A percentile compares a stretch with the other conserved stretches of the same genome.
Conservation (phyloP, 2,329 filamentous ascomycete species). For the Aspergillus aculeatus region DNA sequence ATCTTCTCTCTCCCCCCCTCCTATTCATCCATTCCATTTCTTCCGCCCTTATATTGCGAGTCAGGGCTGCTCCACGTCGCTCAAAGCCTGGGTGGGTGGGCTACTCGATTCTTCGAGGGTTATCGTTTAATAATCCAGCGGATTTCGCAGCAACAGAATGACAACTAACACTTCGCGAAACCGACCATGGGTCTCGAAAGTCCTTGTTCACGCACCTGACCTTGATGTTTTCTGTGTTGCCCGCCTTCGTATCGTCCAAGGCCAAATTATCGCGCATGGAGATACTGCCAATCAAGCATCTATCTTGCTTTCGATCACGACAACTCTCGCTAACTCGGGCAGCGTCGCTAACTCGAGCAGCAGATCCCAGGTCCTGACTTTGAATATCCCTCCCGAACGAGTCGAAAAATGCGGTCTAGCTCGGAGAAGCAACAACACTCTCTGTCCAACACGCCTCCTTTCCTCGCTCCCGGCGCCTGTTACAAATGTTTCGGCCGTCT, state of each 20-base stretch:
- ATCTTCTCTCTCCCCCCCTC: conserved; percentile 8
- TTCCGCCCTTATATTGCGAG: conserved; percentile 11
- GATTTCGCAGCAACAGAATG: conserved; percentile 13
- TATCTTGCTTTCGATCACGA: conserved; percentile 18
- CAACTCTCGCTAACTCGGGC: conserved; percentile 19
- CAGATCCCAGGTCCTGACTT: conserved; percentile 18
- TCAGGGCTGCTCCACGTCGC: conserved; percentile 23
- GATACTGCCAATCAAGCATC: conserved; percentile 18
- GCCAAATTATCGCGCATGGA: background rate
- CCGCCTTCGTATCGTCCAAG: conserved; percentile 20
- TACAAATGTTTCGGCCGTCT: conserved; percentile 18
- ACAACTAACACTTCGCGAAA: conserved; percentile 17
- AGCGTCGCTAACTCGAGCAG: conserved; percentile 1
- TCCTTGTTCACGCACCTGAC: conserved; percentile 17
- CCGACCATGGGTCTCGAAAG: conserved; percentile 16
- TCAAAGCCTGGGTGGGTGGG: conserved; percentile 27
- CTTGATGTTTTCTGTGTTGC: conserved; percentile 14
- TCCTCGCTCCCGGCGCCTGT: conserved; percentile 14
- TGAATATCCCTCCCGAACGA: conserved; percentile 17
- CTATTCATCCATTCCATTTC: conserved; percentile 5
- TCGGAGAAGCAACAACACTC: conserved; percentile 14
- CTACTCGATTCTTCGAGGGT: conserved; percentile 24
- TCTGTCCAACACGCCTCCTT: conserved; percentile 16
- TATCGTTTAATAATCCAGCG: conserved; percentile 6
- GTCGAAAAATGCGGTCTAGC: conserved; percentile 17